Evolutionary conservation across 345 rosid species (phyloP).

Genomic region (Lepidium africanum): DNA sequence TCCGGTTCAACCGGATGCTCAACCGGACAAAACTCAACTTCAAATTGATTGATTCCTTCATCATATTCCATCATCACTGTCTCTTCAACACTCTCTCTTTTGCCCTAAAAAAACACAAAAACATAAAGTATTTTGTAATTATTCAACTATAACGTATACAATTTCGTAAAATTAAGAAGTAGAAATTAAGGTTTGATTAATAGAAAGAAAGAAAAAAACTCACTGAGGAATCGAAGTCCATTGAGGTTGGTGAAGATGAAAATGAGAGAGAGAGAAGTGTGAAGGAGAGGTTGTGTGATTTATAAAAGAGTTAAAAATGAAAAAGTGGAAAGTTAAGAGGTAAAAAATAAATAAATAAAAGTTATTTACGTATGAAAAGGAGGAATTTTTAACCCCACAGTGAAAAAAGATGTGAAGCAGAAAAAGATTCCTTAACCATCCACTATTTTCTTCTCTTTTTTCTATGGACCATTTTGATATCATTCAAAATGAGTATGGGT

Average conservation of each 20-base stretch:
- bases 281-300: conserved; percentile 9
- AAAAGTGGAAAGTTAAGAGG: not conserved
- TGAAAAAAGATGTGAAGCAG: conserved; percentile 31
- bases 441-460: conserved; percentile 6
- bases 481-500: conserved; percentile 7
- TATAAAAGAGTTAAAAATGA: conserved; percentile 11
- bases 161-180: not conserved
- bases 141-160: not conserved
- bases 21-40: conserved; percentile 71
- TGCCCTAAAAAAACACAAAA: not conserved
- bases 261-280: conserved; percentile 15
- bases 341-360: conserved; percentile 9
- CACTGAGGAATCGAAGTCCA: conserved; percentile 25
- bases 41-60: conserved; percentile 22
- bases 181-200: not conserved
- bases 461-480: conserved; percentile 17
- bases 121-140: not conserved
- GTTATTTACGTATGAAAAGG: conserved; percentile 22
- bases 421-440: conserved; percentile 30
- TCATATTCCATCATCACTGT: conserved; percentile 24
- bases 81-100: conserved; percentile 19
- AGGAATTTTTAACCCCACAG: conserved; percentile 35
- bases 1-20: conserved; percentile 85
- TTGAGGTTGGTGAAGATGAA: conserved; percentile 21
- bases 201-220: not conserved